Percentiles rank a stretch among this genome's conserved stretches.
These are phyloP conservation scores for Puccinia polysora DNA, from an alignment of 1,284 basidiomycete genomes.

Conservation along the genomic window DNA sequence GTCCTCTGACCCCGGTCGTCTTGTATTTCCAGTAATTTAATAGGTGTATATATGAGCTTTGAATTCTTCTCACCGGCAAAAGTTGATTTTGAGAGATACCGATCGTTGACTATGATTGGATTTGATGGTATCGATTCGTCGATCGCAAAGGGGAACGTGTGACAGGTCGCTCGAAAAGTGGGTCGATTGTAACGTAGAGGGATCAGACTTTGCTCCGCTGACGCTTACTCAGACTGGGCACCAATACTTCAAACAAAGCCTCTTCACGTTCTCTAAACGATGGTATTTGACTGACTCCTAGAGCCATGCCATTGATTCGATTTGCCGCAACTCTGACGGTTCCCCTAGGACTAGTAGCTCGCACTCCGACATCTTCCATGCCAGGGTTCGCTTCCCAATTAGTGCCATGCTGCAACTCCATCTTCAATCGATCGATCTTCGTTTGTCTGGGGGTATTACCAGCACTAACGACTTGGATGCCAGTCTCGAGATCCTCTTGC, in stretches of 20 bases:
- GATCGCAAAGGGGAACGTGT: too few relatives aligned
- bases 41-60: too few relatives aligned
- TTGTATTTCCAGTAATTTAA: too few relatives aligned
- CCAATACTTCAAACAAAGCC: conserved; percentile 26
- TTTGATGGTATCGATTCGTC: too few relatives aligned
- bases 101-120: too few relatives aligned
- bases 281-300: conserved; percentile 27
- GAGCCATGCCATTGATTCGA: conserved; percentile 26
- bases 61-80: too few relatives aligned
- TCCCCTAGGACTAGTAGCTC: conserved; percentile 5
- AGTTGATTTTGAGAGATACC: too few relatives aligned
- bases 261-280: conserved; percentile 36
- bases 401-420: conserved; percentile 28
- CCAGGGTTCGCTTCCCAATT: conserved; percentile 14
- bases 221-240: conserved; percentile 21
- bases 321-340: conserved; percentile 28
- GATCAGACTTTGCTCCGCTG: background rate
- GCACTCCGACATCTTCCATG: background rate
- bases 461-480: conserved; percentile 14
- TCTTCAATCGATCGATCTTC: conserved; percentile 29
- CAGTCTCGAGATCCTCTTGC: conserved; percentile 9
- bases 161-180: too few relatives aligned
- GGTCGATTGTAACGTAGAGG: too few relatives aligned
- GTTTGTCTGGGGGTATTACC: background rate
- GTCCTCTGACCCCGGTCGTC: too few relatives aligned